Conservation (phyloP, 2,329 filamentous ascomycete genomes). For the Exophiala dermatitidis region DNA sequence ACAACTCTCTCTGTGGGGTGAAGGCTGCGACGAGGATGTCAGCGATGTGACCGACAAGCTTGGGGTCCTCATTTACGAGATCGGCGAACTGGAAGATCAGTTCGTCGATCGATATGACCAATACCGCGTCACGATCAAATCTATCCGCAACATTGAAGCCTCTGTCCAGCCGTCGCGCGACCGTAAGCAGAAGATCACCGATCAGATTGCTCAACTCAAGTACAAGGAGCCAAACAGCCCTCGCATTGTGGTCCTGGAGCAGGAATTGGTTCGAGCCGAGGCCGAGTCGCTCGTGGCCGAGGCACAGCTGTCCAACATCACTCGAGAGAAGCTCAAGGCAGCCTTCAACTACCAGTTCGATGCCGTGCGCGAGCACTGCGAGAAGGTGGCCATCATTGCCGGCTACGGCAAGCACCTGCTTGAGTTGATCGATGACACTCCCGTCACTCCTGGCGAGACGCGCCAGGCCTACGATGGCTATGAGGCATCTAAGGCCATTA, state of each 20-base stretch:
- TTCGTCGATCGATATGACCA: conserved; percentile 99
- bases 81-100: conserved; percentile 95
- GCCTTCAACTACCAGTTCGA: conserved; percentile 98
- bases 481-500: conserved; percentile 95
- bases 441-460: conserved; percentile 94
- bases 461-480: conserved; percentile 95
- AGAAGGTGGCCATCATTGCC: conserved; percentile 96
- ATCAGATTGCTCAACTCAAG: conserved; percentile 97
- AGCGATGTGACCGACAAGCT: conserved; percentile 99
- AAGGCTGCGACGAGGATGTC: conserved; percentile 91
- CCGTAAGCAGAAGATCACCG: conserved; percentile 99
- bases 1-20: conserved; percentile 98
- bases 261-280: conserved; percentile 95
- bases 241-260: conserved; percentile 94
- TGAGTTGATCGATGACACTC: conserved; percentile 91
- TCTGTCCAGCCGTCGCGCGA: conserved; percentile 97
- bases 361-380: conserved; percentile 90
- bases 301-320: conserved; percentile 97
- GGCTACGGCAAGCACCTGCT: conserved; percentile 98
- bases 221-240: conserved; percentile 99
- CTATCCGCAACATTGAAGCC: conserved; percentile 96
- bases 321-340: conserved; percentile 97
- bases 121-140: conserved; percentile 98
- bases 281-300: conserved; percentile 98
- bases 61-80: conserved; percentile 94